Evolutionary conservation across 495 filamentous ascomycete species (phyloP), one percentile per base, ranked within the genome.

Genomic region (Pyrenopolyporus hunteri): DNA sequence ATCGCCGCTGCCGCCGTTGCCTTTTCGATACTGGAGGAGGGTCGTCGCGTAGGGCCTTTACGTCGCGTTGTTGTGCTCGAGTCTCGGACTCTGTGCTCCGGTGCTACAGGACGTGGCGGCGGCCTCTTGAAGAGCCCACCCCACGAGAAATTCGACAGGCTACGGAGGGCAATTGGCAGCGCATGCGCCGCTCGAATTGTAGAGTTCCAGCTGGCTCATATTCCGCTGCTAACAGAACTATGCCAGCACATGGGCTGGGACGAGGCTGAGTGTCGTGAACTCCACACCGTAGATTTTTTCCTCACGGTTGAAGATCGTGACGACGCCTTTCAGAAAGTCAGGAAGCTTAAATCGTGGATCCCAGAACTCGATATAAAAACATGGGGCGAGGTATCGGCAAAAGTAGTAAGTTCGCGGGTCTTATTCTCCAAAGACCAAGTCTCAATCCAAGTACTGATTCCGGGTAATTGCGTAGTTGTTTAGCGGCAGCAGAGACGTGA

Each of bases 1-100:
- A 86, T 89, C 47, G 84, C 85, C 4, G 84, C 83, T 4, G 73
- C 81, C 0, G 74, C 79, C 0, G 74, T 87, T 5, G 81, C 83
- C 1, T 76, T 74, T 53, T 78, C 77, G 1, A 58, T 86, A 3
- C 67, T 88, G n/a, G 4, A 13, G 17, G 48, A 67, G 26, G 29
- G 22, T 13, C 10, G 13, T 10, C 16, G 39, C 16, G 16, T 7
- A 25, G n/a, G 52, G 6, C 29, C 13, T 5, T 9, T 33, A 32
- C 45, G 23, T 6, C 61, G 70, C 17, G 48, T 78, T 14, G 55
- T 70, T 3, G 74, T 78, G 25, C 51, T 78, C 14, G 76, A 80
- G 40, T 70, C 76, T 3, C 64, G 76, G 0, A 49, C 61, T 1
- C 57, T 78, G 6, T 74, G 71, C 39, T 69, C 64, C n/a, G 77